These are phyloP conservation scores for Cajanus cajan DNA, from an alignment of 306 rosid genomes.

Conservation along the genomic window DNA sequence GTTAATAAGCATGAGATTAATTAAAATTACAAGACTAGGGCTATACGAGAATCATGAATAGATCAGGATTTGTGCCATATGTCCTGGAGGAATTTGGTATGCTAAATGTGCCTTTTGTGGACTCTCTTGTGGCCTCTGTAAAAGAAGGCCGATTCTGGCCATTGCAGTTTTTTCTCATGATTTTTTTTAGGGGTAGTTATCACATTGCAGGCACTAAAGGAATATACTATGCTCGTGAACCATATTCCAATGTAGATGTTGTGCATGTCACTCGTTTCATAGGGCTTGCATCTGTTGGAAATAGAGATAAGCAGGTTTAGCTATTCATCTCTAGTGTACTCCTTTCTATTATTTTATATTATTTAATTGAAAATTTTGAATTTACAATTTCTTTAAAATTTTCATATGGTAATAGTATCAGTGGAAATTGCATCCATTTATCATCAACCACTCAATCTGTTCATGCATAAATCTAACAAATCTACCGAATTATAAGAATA, in stretches of 20 bases:
- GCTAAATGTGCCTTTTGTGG: constrained; percentile 22
- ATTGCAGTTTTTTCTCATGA: constrained; percentile 9
- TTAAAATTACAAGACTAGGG: not conserved
- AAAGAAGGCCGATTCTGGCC: not conserved
- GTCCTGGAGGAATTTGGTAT: constrained; percentile 7
- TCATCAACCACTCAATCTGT: not conserved
- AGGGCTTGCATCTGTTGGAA: constrained; percentile 94
- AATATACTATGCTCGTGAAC: constrained; percentile 83
- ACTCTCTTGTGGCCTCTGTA: constrained; percentile 13
- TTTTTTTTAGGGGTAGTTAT: constrained; percentile 56
- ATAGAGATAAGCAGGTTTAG: constrained; percentile 88
- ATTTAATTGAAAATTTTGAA: constrained; percentile 1
- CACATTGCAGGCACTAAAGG: constrained; percentile 92
- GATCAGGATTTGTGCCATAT: constrained; percentile 12
- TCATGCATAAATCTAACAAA: not conserved
- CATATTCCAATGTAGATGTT: constrained; percentile 80
- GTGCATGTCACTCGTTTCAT: constrained; percentile 92
- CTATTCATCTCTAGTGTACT: constrained; percentile 5
- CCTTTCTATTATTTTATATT: constrained; percentile 1
- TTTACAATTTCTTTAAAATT: not conserved
- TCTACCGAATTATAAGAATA: not conserved
- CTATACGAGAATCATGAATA: not conserved
- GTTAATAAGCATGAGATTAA: constrained; percentile 6
- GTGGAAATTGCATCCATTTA: not conserved
- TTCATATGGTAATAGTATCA: not conserved